Percentiles rank a stretch among this genome's conserved stretches.
Evolutionary conservation across 1,139 yeast species (phyloP).

Genomic region (Pneumocystis carinii): DNA sequence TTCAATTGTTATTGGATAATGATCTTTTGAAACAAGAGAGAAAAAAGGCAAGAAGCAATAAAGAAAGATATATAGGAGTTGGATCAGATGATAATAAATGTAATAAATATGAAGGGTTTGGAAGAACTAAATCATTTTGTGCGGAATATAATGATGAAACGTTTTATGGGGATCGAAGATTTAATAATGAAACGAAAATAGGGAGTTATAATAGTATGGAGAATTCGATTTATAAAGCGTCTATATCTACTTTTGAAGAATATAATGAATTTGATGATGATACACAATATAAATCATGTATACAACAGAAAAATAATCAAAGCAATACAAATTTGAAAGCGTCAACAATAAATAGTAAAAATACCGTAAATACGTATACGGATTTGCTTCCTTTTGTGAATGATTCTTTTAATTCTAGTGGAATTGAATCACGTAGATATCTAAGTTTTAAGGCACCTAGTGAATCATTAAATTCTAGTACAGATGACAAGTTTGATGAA

Average conservation of each 20-base stretch:
- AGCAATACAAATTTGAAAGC: slow-evolving; percentile 10
- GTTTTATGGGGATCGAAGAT: background rate
- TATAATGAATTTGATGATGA: slow-evolving; percentile 39
- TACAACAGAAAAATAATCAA: slow-evolving; percentile 1
- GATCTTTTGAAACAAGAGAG: slow-evolving; percentile 65
- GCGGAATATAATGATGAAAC: slow-evolving; percentile 2
- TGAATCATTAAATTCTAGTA: slow-evolving; percentile 14
- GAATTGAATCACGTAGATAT: slow-evolving; percentile 12
- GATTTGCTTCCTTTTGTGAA: slow-evolving; percentile 45
- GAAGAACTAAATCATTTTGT: slow-evolving; percentile 11
- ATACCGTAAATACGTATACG: slow-evolving; percentile 24
- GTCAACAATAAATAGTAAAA: slow-evolving; percentile 18
- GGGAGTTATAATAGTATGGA: background rate
- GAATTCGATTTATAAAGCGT: background rate
- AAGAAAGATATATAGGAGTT: slow-evolving; percentile 59
- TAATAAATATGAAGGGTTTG: slow-evolving; percentile 28
- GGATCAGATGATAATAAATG: slow-evolving; percentile 18
- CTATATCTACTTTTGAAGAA: slow-evolving; percentile 45
- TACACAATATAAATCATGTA: slow-evolving; percentile 16
- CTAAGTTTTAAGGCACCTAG: slow-evolving; percentile 14
- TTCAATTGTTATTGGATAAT: slow-evolving; percentile 62
- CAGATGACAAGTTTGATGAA: slow-evolving; percentile 83
- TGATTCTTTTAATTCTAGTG: slow-evolving; percentile 11
- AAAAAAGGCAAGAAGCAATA: slow-evolving; percentile 70
- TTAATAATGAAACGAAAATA: background rate